Evolutionary conservation across 257 asterid genomes (phyloP).

Genomic region (Gardenia jasminoides): DNA sequence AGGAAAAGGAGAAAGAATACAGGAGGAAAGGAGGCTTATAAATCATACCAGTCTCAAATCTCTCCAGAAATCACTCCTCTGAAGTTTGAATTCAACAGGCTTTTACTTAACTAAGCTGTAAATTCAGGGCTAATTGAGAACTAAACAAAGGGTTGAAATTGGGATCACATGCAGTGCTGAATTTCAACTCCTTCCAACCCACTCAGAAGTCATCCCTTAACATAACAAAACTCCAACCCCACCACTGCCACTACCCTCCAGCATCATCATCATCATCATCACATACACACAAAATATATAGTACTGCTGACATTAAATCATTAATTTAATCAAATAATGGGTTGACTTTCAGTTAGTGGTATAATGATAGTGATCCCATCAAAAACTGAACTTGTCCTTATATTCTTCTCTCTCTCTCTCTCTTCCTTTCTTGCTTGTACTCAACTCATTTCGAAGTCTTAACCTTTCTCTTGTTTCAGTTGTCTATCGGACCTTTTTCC

Average conservation of each 20-base stretch:
- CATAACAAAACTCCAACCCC: not conserved
- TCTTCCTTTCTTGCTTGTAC: not conserved
- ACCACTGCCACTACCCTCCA: not conserved
- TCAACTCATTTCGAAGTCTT: not conserved
- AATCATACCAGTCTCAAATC: not conserved
- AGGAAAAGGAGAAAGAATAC: too few species aligned
- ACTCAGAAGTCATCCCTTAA: not conserved
- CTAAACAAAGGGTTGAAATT: not conserved
- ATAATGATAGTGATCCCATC: conserved; percentile 26
- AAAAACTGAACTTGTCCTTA: conserved; percentile 3
- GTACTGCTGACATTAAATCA: not conserved
- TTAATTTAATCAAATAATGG: conserved; percentile 12
- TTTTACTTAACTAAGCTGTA: not conserved
- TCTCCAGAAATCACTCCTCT: not conserved
- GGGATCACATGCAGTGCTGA: not conserved
- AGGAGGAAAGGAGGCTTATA: not conserved
- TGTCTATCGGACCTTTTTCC: conserved; percentile 20
- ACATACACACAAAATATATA: conserved; percentile 1
- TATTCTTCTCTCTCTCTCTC: conserved; percentile 4
- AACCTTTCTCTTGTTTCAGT: conserved; percentile 4
- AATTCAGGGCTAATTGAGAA: not conserved
- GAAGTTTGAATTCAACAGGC: not conserved
- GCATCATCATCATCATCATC: conserved; percentile 7
- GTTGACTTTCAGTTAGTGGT: conserved; percentile 24
- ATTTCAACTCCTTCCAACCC: not conserved